A percentile compares a stretch with the other conserved stretches of the same genome.
phyloP scores from a whole-genome alignment of 352 stramenopile species.

The Lagenidium giganteum region DNA sequence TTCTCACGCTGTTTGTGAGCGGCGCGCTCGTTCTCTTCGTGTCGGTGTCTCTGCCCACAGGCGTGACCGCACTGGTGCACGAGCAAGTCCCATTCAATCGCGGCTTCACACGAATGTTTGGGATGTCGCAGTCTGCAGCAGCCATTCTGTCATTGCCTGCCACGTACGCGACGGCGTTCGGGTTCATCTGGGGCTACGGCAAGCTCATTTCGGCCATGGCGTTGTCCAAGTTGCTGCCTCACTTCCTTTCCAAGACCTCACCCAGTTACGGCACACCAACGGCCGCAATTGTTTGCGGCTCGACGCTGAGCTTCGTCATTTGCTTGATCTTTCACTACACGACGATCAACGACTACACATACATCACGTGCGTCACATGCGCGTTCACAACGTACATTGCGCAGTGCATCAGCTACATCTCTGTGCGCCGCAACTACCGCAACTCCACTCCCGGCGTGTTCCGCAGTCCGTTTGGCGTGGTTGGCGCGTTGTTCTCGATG shows the following conservation, averaged over 20 bases:
- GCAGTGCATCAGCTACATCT: slow-evolving; percentile 38
- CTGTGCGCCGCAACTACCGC: slow-evolving; percentile 32
- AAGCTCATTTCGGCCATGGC: slow-evolving; percentile 49
- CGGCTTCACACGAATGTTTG: slow-evolving; percentile 27
- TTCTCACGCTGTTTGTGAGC: slow-evolving; percentile 33
- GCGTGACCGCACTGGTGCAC: slow-evolving; percentile 11
- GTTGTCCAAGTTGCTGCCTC: slow-evolving; percentile 28
- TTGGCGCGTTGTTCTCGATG: slow-evolving; percentile 25
- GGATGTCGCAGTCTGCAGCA: slow-evolving; percentile 7
- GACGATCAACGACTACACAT: slow-evolving; percentile 18
- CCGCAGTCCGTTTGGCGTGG: slow-evolving; percentile 28
- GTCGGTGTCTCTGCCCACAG: slow-evolving; percentile 22
- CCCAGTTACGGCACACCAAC: slow-evolving; percentile 11
- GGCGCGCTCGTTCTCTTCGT: slow-evolving; percentile 30
- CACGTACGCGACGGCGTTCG: slow-evolving; percentile 44
- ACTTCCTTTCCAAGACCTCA: slow-evolving; percentile 19
- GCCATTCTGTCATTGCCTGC: slow-evolving; percentile 37
- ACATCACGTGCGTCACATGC: slow-evolving; percentile 28
- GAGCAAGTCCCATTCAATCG: slow-evolving; percentile 29
- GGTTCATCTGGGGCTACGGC: slow-evolving; percentile 52
- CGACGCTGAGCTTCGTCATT: slow-evolving; percentile 23
- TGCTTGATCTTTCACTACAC: slow-evolving; percentile 27
- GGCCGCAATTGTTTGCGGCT: slow-evolving; percentile 19
- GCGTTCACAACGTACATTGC: slow-evolving; percentile 37
- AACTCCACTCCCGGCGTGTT: slow-evolving; percentile 38